Base-by-base conservation (phyloP, 2,329 filamentous ascomycete species). In the Trichoderma polysporum region DNA sequence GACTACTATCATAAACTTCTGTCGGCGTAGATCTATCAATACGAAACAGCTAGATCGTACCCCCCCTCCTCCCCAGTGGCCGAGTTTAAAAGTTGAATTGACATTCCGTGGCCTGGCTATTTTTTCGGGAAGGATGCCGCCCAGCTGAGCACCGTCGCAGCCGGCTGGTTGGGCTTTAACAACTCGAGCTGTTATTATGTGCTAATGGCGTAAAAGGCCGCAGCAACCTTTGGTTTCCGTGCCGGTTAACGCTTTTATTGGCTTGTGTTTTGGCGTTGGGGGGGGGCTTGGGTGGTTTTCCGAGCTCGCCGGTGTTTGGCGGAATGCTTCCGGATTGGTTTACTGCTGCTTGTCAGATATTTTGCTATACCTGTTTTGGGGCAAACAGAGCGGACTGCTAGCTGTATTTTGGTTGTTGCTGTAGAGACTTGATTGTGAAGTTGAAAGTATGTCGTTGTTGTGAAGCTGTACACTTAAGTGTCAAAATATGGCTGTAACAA, bases 1-100 rank as follows among this genome's bases (percentile, higher is more conserved):
- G 31, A n/a, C 45, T 8, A 9, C 19, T 22, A 6, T 19, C 15
- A 61, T 35, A 29, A 61, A 25, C 15, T 27, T 61, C 8, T 50
- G 13, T 61, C 58, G 41, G 57, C 29, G 57, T 60, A 60, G 29
- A 60, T 60, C 39, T 60, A 49, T 29, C 41, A 45, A 22, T 35
- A 5, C 19, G 22, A 12, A 61, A 37, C 19, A 31, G 45, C 33
- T 8, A 19, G 33, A 31, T 19, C 37, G 27, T 15, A 29, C 49
- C 19, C 39, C 56, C 9, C 29, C 49, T 8, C 39, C 56, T 8
- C 22, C 33, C 37, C 58, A 27, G 22, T 33, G 58, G n/a, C 33
- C n/a, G 45, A 52, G 31, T 19, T 52, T 27, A 29, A 39, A 35
- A 22, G 8, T 13, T 19, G 47, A 52, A 22, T 50, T 27, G 22